These are phyloP conservation scores for Penicillium rolfsii DNA, from an alignment of 2,329 filamentous ascomycete genomes.

Conservation along the genomic window DNA sequence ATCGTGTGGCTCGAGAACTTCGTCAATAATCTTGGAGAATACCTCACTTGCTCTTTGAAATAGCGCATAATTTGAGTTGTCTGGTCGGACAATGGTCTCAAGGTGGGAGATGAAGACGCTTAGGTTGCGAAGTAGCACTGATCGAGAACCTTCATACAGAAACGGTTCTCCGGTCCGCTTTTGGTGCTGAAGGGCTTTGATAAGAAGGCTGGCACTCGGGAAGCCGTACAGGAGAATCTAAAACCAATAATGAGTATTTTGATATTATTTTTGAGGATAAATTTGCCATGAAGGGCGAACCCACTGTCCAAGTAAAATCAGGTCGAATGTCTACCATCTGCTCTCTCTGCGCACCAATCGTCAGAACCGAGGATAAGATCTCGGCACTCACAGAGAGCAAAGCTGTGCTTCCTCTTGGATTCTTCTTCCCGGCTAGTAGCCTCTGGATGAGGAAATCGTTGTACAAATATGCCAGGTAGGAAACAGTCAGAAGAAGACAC, in stretches of 20 bases:
- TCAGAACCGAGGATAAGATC: constrained; percentile 31
- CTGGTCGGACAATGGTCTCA: constrained; percentile 39
- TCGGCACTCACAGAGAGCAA: constrained; percentile 29
- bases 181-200: constrained; percentile 32
- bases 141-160: constrained; percentile 37
- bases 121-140: constrained; percentile 44
- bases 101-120: constrained; percentile 47
- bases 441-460: constrained; percentile 35
- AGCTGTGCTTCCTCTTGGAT: constrained; percentile 22
- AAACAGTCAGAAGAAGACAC: constrained; percentile 38
- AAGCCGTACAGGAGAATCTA: constrained; percentile 34
- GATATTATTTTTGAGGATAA: too few species aligned
- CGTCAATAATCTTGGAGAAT: constrained; percentile 33
- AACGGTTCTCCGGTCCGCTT: constrained; percentile 32
- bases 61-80: constrained; percentile 34
- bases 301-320: constrained; percentile 30
- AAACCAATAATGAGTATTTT: too few species aligned
- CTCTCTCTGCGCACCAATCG: constrained; percentile 28
- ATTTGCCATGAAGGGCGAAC: neutral
- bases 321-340: constrained; percentile 29
- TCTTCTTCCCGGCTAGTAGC: constrained; percentile 30
- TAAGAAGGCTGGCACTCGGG: constrained; percentile 31
- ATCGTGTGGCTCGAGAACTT: constrained; percentile 27
- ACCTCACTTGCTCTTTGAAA: constrained; percentile 27
- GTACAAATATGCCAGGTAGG: constrained; percentile 33